phyloP scores from a whole-genome alignment of 2,329 filamentous ascomycete species.

The Phaeoacremonium minimum region DNA sequence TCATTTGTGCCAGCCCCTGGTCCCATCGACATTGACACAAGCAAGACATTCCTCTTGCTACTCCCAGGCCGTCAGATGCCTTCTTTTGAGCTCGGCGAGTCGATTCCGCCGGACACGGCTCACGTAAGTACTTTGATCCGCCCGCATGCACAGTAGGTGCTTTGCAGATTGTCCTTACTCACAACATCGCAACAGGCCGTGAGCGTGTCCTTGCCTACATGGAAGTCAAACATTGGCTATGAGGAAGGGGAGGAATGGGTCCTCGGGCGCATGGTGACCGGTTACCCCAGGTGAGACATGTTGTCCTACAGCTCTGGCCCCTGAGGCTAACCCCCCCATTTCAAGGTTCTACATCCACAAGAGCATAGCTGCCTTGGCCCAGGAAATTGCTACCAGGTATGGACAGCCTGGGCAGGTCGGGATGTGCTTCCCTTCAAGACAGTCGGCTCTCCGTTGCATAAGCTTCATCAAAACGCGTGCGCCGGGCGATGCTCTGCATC shows the following conservation, averaged over 20 bases:
- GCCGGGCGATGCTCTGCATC: slow-evolving; percentile 41
- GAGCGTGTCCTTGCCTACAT: slow-evolving; percentile 92
- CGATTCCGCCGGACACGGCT: slow-evolving; percentile 72
- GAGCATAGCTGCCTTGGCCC: slow-evolving; percentile 69
- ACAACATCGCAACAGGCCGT: slow-evolving; percentile 61
- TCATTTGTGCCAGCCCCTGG: too few relatives aligned
- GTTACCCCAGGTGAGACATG: slow-evolving; percentile 71
- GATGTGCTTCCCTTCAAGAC: slow-evolving; percentile 76
- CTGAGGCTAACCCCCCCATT: slow-evolving; percentile 10
- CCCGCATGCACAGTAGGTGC: too few relatives aligned
- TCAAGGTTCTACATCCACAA: slow-evolving; percentile 89
- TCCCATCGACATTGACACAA: too few relatives aligned
- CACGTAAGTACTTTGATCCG: slow-evolving; percentile 74
- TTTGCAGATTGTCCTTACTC: slow-evolving; percentile 3
- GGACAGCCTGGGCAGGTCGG: slow-evolving; percentile 61
- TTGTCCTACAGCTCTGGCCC: not conserved
- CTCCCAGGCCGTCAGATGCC: too few relatives aligned
- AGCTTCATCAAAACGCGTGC: slow-evolving; percentile 65
- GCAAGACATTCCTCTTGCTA: too few relatives aligned
- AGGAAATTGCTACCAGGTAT: slow-evolving; percentile 61
- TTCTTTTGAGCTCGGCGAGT: slow-evolving; percentile 57
- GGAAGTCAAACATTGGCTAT: slow-evolving; percentile 86
- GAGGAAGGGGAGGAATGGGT: slow-evolving; percentile 91
- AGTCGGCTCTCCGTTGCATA: slow-evolving; percentile 67
- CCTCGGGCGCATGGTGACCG: slow-evolving; percentile 77